Base-by-base conservation (phyloP, 1,284 basidiomycete genomes). In the Moesziomyces parantarcticus region DNA sequence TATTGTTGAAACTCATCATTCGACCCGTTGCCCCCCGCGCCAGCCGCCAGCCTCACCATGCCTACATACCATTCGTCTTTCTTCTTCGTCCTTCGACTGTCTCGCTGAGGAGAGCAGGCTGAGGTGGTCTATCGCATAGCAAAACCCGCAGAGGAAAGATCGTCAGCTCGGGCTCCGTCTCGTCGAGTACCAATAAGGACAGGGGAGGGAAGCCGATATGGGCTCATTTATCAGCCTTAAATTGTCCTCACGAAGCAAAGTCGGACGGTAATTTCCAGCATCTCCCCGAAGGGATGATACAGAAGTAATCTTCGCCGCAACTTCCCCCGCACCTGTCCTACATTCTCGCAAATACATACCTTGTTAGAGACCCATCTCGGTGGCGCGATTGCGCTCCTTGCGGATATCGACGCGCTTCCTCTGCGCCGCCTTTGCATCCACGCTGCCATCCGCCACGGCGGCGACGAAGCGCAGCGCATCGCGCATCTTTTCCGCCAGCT, bases 221-320 rank as follows among this genome's bases (percentile, higher is more conserved):
- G 42, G 74, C 77, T 79, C 77, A 79, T 77, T 75, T 57, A 75
- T 56, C 77, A 79, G 77, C 77, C 77, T 72, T 55, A 52, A 68
- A 63, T 23, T 71, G 58, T 76, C 77, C 73, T 79, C 77, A 79
- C 59, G 52, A 56, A 63, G 63, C 59, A 75, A 66, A 61, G 58
- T 79, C 77, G 69, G 77, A 79, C 77, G 77, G 77, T 79, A 79
- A 79, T 79, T 79, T 77, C 77, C 75, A 79, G 74, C 75, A 77
- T 71, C 63, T 63, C 46, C 49, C 50, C 48, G 32, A 50, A 44
- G 43, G 48, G 44, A 59, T 48, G 58, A 72, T 54, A 74, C 65
- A 73, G 72, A 51, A 50, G 26, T 65, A 59, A 62, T 60, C 58
- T 29, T 65, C 49, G 61, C 58, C 36, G 36, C 36, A 18, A 16